A percentile compares a stretch with the other conserved stretches of the same genome.
Evolutionary conservation across 2,329 filamentous ascomycete genomes (phyloP).

Genomic region (Trichoderma harzianum): DNA sequence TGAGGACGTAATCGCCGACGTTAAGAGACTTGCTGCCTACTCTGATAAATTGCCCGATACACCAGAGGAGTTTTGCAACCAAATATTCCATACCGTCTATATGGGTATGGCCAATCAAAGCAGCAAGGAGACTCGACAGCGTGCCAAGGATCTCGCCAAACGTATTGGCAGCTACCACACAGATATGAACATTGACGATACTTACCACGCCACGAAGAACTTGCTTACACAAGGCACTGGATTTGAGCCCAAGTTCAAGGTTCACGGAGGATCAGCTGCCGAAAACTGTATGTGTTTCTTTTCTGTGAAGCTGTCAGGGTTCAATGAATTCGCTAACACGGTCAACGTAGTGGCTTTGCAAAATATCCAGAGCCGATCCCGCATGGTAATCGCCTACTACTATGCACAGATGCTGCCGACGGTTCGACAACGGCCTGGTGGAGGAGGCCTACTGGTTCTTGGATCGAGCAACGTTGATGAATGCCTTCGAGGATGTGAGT

Average conservation of each 20-base stretch:
- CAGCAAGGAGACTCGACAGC: conserved; percentile 59
- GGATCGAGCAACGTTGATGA: conserved; percentile 31
- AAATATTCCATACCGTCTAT: neutral
- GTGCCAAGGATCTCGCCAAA: conserved; percentile 55
- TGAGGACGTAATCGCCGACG: conserved; percentile 25
- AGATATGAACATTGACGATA: conserved; percentile 66
- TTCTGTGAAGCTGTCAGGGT: neutral
- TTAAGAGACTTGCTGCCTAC: conserved; percentile 25
- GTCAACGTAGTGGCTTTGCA: conserved; percentile 48
- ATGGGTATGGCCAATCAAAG: conserved; percentile 63
- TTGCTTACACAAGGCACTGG: conserved; percentile 47
- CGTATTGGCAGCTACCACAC: conserved; percentile 70
- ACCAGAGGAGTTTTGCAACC: conserved; percentile 41
- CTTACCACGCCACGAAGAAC: neutral
- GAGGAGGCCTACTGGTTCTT: conserved; percentile 29
- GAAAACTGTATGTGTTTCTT: neutral
- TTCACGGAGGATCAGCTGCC: conserved; percentile 44
- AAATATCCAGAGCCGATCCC: conserved; percentile 62
- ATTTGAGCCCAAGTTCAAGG: conserved; percentile 50
- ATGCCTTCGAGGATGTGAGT: conserved; percentile 13
- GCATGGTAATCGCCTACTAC: conserved; percentile 52
- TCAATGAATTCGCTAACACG: conserved; percentile 9
- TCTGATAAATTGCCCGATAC: neutral
- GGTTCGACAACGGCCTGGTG: conserved; percentile 23
- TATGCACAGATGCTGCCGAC: conserved; percentile 34